Conservation (phyloP, 2,329 filamentous ascomycete species). For the Lasiodiplodia gonubiensis region DNA sequence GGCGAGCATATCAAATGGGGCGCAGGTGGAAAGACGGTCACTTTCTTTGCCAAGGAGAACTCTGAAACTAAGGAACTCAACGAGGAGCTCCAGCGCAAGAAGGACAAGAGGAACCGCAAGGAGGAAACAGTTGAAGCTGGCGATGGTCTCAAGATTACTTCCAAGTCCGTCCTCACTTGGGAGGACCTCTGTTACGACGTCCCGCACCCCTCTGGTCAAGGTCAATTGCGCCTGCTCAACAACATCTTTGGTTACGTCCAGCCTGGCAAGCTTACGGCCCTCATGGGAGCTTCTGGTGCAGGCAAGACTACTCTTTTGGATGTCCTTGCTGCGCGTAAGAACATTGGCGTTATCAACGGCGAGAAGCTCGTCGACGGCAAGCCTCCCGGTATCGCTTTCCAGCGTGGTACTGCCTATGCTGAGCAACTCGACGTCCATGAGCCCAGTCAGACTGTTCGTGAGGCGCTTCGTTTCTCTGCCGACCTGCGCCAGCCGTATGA, state of each 20-base stretch:
- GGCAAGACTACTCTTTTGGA: constrained; percentile 87
- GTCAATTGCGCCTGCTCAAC: constrained; percentile 72
- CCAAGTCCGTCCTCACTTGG: constrained; percentile 69
- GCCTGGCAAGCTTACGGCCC: constrained; percentile 77
- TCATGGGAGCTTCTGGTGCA: constrained; percentile 79
- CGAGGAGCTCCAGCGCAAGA: constrained; percentile 64
- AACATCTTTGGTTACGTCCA: constrained; percentile 78
- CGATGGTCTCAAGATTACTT: constrained; percentile 57
- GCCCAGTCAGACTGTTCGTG: constrained; percentile 66
- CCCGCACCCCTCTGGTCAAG: constrained; percentile 76
- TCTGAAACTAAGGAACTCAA: constrained; percentile 71
- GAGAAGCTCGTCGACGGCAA: constrained; percentile 68
- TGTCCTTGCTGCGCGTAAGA: constrained; percentile 70
- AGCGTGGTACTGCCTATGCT: constrained; percentile 68
- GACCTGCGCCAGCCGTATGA: constrained; percentile 67
- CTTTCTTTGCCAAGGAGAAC: constrained; percentile 74
- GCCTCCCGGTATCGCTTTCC: constrained; percentile 64
- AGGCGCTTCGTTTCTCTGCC: constrained; percentile 70
- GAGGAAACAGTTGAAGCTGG: constrained; percentile 46
- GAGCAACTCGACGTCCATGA: constrained; percentile 71
- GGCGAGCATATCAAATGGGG: constrained; percentile 81
- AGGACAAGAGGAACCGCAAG: constrained; percentile 57
- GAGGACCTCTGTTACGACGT: constrained; percentile 78
- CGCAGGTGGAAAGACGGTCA: constrained; percentile 79
- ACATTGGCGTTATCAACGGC: constrained; percentile 67